phyloP scores from a whole-genome alignment of 2,329 filamentous ascomycete species.

The Pezicula carpinea region DNA sequence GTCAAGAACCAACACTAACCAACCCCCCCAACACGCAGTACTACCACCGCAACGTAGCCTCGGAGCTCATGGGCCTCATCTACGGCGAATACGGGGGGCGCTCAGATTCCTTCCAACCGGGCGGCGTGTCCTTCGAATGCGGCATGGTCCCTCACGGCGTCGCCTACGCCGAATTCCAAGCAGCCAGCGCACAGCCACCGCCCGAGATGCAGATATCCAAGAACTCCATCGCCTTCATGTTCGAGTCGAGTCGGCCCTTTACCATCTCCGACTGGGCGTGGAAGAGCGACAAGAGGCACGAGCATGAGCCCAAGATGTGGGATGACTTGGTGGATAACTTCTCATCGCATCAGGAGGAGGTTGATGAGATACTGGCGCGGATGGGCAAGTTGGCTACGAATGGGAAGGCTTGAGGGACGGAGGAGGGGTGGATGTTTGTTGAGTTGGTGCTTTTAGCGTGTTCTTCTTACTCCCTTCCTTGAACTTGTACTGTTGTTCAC shows the following conservation, averaged over 20 bases:
- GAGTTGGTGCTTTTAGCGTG: too few species aligned
- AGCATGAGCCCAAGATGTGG: constrained; percentile 48
- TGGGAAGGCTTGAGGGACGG: constrained; percentile 2
- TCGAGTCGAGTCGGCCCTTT: constrained; percentile 47
- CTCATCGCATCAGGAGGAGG: constrained; percentile 39
- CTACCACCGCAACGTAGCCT: constrained; percentile 51
- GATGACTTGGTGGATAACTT: constrained; percentile 50
- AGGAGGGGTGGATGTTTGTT: too few species aligned
- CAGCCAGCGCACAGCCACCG: constrained; percentile 40
- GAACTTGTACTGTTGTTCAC: too few species aligned
- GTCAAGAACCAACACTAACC: too few species aligned
- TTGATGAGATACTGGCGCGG: constrained; percentile 36
- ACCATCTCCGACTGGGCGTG: constrained; percentile 53
- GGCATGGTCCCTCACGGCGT: constrained; percentile 42
- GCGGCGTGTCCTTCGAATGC: constrained; percentile 35
- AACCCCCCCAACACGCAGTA: too few species aligned
- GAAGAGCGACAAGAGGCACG: constrained; percentile 33
- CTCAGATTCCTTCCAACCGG: constrained; percentile 38
- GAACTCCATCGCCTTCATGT: constrained; percentile 46
- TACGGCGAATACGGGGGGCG: constrained; percentile 38
- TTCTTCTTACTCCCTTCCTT: too few species aligned
- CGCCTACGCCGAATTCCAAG: constrained; percentile 38
- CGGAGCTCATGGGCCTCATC: constrained; percentile 42
- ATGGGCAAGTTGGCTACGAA: constrained; percentile 9
- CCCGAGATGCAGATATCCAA: constrained; percentile 41